Evolutionary conservation across 805 yeast genomes (phyloP).

Genomic region (Suhomyces xylopsoci): DNA sequence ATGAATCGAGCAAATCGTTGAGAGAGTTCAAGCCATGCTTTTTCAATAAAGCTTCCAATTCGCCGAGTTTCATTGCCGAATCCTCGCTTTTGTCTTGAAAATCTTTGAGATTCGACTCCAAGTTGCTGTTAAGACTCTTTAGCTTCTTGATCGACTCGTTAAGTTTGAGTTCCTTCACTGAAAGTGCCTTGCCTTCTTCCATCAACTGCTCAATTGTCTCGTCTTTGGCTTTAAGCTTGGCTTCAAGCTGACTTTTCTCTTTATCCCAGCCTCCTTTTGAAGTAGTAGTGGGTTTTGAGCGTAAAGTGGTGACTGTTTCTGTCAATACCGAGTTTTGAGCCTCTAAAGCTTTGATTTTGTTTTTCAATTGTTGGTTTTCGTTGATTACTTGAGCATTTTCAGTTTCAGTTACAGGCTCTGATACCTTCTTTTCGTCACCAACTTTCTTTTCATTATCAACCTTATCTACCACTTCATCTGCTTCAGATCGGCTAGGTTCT

Average conservation of each 20-base stretch:
- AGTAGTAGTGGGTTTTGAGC: neutral
- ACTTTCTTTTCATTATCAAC: neutral
- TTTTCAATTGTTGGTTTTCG: neutral
- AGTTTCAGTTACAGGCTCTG: neutral
- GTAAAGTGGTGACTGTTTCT: neutral
- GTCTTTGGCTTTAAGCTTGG: constrained; percentile 40
- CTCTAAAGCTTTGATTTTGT: neutral
- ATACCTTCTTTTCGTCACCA: neutral
- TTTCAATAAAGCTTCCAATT: constrained; percentile 34
- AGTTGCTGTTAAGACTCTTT: constrained; percentile 31
- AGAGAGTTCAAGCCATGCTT: constrained; percentile 24
- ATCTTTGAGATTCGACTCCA: constrained; percentile 29
- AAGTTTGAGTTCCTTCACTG: constrained; percentile 66
- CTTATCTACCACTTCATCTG: neutral
- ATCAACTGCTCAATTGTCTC: constrained; percentile 60
- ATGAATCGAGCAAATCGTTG: constrained; percentile 24
- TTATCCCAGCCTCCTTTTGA: neutral
- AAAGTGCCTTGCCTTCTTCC: constrained; percentile 72
- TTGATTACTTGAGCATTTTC: neutral
- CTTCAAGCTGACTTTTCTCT: constrained; percentile 4
- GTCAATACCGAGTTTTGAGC: neutral
- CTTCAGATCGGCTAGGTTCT: neutral
- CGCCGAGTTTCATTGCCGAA: constrained; percentile 31
- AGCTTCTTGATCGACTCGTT: constrained; percentile 65
- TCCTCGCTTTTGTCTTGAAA: constrained; percentile 30